These are phyloP conservation scores for Panicum hallii DNA, from an alignment of 202 grass and related monocot genomes.

Conservation along the genomic window DNA sequence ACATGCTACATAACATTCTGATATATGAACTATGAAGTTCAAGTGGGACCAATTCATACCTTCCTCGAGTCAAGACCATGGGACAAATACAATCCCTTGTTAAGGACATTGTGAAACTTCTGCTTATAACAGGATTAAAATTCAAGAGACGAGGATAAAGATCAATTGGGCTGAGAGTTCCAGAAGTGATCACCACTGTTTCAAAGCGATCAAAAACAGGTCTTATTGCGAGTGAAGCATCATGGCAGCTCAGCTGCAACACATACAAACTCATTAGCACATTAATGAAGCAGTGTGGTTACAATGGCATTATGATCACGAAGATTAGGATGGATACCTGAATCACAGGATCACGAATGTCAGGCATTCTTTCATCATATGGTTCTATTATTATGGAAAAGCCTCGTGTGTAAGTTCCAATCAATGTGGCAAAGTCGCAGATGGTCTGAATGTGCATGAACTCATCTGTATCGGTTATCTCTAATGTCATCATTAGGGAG, in stretches of 20 bases:
- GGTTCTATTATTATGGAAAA: constrained; percentile 97
- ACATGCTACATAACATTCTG: neutral
- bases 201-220: constrained; percentile 93
- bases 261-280: constrained; percentile 40
- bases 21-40: constrained; percentile 24
- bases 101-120: constrained; percentile 98
- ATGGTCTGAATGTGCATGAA: constrained; percentile 94
- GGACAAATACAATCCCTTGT: constrained; percentile 98
- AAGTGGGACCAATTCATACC: constrained; percentile 51
- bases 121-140: constrained; percentile 97
- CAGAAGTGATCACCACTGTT: constrained; percentile 94
- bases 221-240: constrained; percentile 93
- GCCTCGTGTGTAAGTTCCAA: constrained; percentile 86
- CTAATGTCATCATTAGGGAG: constrained; percentile 88
- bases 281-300: constrained; percentile 3
- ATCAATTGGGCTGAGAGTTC: constrained; percentile 97
- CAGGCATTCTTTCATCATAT: constrained; percentile 95
- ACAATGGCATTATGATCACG: constrained; percentile 15
- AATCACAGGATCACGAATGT: constrained; percentile 83
- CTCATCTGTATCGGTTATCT: constrained; percentile 89
- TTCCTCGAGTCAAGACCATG: constrained; percentile 98
- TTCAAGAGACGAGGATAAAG: constrained; percentile 93
- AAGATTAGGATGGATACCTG: constrained; percentile 57
- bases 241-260: constrained; percentile 94
- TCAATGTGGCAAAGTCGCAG: constrained; percentile 90